Evolutionary conservation across 1,284 basidiomycete species (phyloP), one percentile per base, ranked within the genome.

Genomic region (Puccinia polysora): DNA sequence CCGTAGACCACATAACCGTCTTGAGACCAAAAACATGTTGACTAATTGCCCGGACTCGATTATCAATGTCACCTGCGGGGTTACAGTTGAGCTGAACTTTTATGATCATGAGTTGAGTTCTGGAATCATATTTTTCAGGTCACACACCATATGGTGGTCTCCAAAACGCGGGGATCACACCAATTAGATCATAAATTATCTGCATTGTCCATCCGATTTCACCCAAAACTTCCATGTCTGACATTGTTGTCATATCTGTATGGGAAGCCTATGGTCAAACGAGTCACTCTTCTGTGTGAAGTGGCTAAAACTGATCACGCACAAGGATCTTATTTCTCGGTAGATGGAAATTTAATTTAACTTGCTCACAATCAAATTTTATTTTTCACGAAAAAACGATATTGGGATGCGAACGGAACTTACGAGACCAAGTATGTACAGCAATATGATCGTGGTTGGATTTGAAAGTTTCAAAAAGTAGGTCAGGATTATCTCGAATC

Each of bases 181-280:
- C 59, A 69, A 87, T 88, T 6, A 89, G 89, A 78, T 91, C 87
- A 77, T 88, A 85, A 75, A 94, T 89, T 76, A 92, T 82, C 80
- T 88, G 84, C 83, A 89, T 86, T 0, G 89, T 87, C 87, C 87
- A 93, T 8, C 88, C 91, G 74, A 94, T 82, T 83, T 92, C 86
- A 32, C 84, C 90, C 49, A 93, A 75, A 63, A 92, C 79, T 73
- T 87, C 82, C 67, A 83, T 78, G 79, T 91, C 90, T 67, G 82
- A 83, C 74, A 88, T 82, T 1, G 88, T 87, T 7, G 90, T 89
- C 87, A 72, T 89, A 81, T 86, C 88, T 40, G 14, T 5, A 40
- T n/a, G 32, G 15, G 20, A 65, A 47, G 18, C 34, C 25, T 43
- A 36, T 28, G 49, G 4, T 43, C 20, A 65, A 20, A 50, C 36